Conservation (phyloP, 805 yeast species). For the Cyberlindnera bimundalis region DNA sequence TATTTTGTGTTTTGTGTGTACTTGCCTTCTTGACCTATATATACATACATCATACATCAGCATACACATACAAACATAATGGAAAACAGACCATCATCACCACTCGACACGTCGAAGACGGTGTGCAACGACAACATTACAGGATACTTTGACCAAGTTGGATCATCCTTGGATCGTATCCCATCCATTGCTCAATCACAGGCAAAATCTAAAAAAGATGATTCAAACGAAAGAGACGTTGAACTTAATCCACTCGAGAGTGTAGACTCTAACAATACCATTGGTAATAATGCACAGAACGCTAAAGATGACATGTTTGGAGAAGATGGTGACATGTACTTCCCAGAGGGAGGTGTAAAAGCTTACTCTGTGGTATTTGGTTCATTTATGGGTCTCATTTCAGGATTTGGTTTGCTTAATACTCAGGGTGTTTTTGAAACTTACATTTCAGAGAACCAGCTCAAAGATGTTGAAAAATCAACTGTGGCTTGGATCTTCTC, state of each 20-base stretch:
- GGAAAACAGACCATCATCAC: slow-evolving; percentile 2
- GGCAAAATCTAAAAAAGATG: slow-evolving; percentile 6
- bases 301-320: slow-evolving; percentile 20
- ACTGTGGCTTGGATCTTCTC: slow-evolving; percentile 66
- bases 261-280: slow-evolving; percentile 8
- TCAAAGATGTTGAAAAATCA: slow-evolving; percentile 41
- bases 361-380: slow-evolving; percentile 60
- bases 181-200: slow-evolving; percentile 1
- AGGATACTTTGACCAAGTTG: slow-evolving; percentile 5
- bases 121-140: slow-evolving; percentile 3
- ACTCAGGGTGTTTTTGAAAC: slow-evolving; percentile 62
- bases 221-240: slow-evolving; percentile 8
- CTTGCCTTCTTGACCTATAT: too few relatives aligned
- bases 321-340: slow-evolving; percentile 29
- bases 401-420: slow-evolving; percentile 54
- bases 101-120: slow-evolving; percentile 10
- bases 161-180: slow-evolving; percentile 5
- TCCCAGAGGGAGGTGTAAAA: slow-evolving; percentile 57
- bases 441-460: slow-evolving; percentile 53
- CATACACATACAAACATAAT: not conserved
- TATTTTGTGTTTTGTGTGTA: too few relatives aligned
- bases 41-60: not conserved
- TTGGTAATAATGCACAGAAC: slow-evolving; percentile 8
- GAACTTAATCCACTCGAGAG: slow-evolving; percentile 6
- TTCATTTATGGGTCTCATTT: slow-evolving; percentile 51